Percentiles rank a stretch among this genome's conserved stretches.
These are phyloP conservation scores for Podospora sp. DNA, from an alignment of 495 filamentous ascomycete genomes.

Conservation along the genomic window DNA sequence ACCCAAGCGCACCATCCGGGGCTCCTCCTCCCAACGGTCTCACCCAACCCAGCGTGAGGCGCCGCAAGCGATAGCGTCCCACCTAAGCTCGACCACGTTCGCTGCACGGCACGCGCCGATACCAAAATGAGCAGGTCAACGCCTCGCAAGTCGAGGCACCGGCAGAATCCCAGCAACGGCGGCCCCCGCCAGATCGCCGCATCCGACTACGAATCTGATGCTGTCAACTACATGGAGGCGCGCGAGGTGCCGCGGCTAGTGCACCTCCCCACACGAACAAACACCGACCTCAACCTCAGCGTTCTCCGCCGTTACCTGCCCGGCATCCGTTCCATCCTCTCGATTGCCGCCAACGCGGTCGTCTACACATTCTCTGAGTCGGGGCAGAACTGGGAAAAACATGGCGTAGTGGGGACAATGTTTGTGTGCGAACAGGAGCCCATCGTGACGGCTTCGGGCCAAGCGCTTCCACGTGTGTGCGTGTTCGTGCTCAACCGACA, in stretches of 20 bases:
- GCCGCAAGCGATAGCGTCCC: neutral
- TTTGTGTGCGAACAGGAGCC: slow-evolving; percentile 71
- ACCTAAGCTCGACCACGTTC: slow-evolving; percentile 6
- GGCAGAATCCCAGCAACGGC: slow-evolving; percentile 43
- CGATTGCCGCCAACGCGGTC: slow-evolving; percentile 75
- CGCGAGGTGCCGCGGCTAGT: slow-evolving; percentile 27
- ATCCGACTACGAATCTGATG: slow-evolving; percentile 69
- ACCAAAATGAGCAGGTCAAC: slow-evolving; percentile 34
- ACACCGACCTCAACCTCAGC: slow-evolving; percentile 78
- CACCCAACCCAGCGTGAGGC: neutral
- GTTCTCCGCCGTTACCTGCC: slow-evolving; percentile 79
- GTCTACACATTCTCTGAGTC: slow-evolving; percentile 72
- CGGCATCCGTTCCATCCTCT: slow-evolving; percentile 64
- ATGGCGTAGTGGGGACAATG: slow-evolving; percentile 74
- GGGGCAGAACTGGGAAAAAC: slow-evolving; percentile 72
- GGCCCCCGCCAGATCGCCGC: slow-evolving; percentile 37
- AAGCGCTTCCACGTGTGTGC: slow-evolving; percentile 34
- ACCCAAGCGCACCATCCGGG: neutral
- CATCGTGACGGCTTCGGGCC: slow-evolving; percentile 31
- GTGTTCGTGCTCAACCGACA: slow-evolving; percentile 54
- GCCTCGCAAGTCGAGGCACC: slow-evolving; percentile 40
- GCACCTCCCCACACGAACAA: slow-evolving; percentile 58
- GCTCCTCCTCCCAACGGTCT: neutral
- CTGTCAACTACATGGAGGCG: slow-evolving; percentile 45
- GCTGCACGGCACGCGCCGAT: slow-evolving; percentile 4